Evolutionary conservation across 306 rosid species (phyloP), one percentile per base, ranked within the genome.

Genomic region (Quercus bicolor): DNA sequence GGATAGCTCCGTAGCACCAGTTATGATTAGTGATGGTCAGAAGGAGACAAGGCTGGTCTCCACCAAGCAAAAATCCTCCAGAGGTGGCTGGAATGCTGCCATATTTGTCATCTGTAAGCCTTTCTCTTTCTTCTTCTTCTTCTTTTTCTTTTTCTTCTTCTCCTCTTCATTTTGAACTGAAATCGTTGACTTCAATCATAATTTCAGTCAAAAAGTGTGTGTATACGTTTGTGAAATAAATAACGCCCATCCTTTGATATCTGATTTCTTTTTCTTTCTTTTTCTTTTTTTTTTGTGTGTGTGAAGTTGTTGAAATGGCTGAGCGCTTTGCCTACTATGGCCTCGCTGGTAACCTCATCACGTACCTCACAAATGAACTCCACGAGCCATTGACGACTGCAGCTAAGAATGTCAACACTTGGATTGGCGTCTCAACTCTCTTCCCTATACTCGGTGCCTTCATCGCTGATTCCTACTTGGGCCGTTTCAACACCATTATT

Each of bases 381-480:
- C 69, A 82, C n/a, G 87, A 85, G 75, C 82, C 94, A 0, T 45
- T 74, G 19, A 76, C 88, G 5, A 77, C 78, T 0, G 94, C 92
- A 5, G 91, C 77, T 0, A 83, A 86, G 79, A 83, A 87, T 64
- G 92, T 90, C 34, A 90, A 90, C 88, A 85, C 88, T 3, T 88
- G 92, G 94, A 70, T 87, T 53, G 94, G 91, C 24, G 86, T 87
- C 9, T 85, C 92, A 0, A 78, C 91, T 0, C 81, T 90, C 54
- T 88, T 88, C 60, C 92, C 94, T n/a, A 5, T 90, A 53, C 81
- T 90, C 4, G 92, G 94, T 15, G 91, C 88, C 21, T 83, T 86
- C 80, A 12, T 88, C 0, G 92, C 92, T 3, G 94, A 90, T 64
- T 90, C 94, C 0, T 85, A 69, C 40, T 34, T 88, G 0, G 94